phyloP scores from a whole-genome alignment of 257 asterid genomes.

The Solanum etuberosum region DNA sequence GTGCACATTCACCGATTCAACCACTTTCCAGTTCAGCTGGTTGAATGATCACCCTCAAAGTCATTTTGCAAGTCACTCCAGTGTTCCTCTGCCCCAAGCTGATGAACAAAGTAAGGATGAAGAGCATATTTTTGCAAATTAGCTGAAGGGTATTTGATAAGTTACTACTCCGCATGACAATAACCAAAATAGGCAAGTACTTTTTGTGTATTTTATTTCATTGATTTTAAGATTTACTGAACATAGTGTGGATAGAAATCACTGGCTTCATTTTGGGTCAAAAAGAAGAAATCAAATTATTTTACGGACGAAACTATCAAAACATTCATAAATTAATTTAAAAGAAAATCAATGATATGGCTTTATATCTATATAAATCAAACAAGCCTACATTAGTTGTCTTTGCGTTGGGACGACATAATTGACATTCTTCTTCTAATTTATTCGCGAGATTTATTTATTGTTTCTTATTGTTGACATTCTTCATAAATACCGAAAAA shows the following conservation, averaged over 20 bases:
- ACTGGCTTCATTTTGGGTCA: background rate
- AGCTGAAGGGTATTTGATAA: background rate
- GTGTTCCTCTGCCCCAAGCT: background rate
- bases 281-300: background rate
- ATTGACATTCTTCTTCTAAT: background rate
- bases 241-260: background rate
- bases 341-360: background rate
- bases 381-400: background rate
- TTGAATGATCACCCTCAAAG: slow-evolving; percentile 16
- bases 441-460: background rate
- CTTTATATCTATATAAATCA: background rate
- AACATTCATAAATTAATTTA: background rate
- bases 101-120: background rate
- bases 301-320: background rate
- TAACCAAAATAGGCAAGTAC: background rate
- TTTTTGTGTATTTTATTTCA: background rate
- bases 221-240: background rate
- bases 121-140: background rate
- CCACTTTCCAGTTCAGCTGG: slow-evolving; percentile 26
- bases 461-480: background rate
- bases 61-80: background rate
- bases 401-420: background rate
- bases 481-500: background rate
- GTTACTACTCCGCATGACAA: background rate
- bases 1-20: background rate